Evolutionary conservation across 2,329 filamentous ascomycete genomes (phyloP), one percentile per base, ranked within the genome.

Genomic region (Tolypocladium paradoxum): DNA sequence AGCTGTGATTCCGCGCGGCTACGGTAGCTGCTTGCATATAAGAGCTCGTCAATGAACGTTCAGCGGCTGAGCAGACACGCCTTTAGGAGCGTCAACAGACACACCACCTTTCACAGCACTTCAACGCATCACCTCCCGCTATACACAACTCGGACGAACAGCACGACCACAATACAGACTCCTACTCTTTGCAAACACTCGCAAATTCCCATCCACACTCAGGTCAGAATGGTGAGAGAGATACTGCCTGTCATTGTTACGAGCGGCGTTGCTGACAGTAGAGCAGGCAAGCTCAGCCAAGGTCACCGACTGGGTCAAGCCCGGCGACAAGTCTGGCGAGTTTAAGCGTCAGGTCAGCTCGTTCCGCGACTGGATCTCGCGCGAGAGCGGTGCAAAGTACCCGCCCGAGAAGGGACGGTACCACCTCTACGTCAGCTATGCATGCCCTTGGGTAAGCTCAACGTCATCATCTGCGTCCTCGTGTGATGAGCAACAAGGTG

Each of bases 361-460:
- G 53, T 97, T 97, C 73, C 84, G 93, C 55, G 82, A 87, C 68
- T 88, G 76, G 69, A 87, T 96, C 68, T 89, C 87, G 34, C 81
- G 78, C 57, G 81, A 88, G 61, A 71, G 82, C 1, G 84, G 81
- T 43, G 85, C 88, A 6, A 73, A 84, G 68, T 96, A 90, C 61
- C 87, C 90, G 6, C 81, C 90, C 1, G 92, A 97, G 72, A 89
- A 88, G 72, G 89, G 81, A 51, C 81, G 93, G 53, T 99, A 99
- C 69, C 93, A 99, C 72, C 82, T 99, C 62, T 99, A 92, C 67
- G 86, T 96, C 60, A 92, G 87, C 63, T 96, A 95, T 70, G 91
- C 91, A 7, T 96, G 91, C 70, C 91, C 91, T 4, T 96, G 91
- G 91, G 85, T 76, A 61, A 51, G 71, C 63, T 20, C 24, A 2